Percentiles rank a stretch among this genome's conserved stretches.
These are phyloP conservation scores for Quercus gilva DNA, from an alignment of 306 rosid genomes.

Conservation along the genomic window DNA sequence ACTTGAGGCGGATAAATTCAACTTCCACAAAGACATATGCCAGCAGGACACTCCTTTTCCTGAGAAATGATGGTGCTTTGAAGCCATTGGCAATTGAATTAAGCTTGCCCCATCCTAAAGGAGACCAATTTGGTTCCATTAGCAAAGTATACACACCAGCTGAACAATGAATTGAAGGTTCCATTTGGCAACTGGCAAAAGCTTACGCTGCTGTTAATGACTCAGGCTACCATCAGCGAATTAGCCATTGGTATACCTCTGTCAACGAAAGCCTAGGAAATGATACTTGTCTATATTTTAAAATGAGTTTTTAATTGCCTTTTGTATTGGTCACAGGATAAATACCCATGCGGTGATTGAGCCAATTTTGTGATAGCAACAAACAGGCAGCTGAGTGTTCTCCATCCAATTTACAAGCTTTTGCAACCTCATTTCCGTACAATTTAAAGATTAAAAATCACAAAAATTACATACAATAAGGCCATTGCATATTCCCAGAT, in stretches of 20 bases:
- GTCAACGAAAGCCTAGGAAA: not conserved
- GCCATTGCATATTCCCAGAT: no score
- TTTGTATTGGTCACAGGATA: conserved; percentile 45
- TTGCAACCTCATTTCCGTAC: conserved; percentile 66
- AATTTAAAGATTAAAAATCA: no score
- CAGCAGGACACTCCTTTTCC: conserved; percentile 64
- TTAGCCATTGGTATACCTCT: conserved; percentile 67
- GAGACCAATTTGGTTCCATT: conserved; percentile 52
- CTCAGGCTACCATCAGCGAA: conserved; percentile 72
- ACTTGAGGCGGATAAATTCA: conserved; percentile 56
- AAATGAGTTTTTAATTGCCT: not conserved
- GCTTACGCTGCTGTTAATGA: conserved; percentile 71
- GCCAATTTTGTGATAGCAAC: conserved; percentile 77
- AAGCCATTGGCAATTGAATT: conserved; percentile 78
- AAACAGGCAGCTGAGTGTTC: conserved; percentile 71
- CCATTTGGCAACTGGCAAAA: conserved; percentile 80
- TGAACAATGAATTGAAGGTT: conserved; percentile 46
- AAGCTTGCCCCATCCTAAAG: conserved; percentile 65
- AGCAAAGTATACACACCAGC: conserved; percentile 58
- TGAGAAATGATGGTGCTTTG: conserved; percentile 62
- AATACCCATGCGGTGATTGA: conserved; percentile 79
- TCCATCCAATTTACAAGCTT: conserved; percentile 79
- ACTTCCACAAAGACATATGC: conserved; percentile 67
- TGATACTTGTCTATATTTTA: not conserved
- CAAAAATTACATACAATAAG: no score